Base-by-base conservation (phyloP, 208 protist genomes). In the Trypanosoma theileri region DNA sequence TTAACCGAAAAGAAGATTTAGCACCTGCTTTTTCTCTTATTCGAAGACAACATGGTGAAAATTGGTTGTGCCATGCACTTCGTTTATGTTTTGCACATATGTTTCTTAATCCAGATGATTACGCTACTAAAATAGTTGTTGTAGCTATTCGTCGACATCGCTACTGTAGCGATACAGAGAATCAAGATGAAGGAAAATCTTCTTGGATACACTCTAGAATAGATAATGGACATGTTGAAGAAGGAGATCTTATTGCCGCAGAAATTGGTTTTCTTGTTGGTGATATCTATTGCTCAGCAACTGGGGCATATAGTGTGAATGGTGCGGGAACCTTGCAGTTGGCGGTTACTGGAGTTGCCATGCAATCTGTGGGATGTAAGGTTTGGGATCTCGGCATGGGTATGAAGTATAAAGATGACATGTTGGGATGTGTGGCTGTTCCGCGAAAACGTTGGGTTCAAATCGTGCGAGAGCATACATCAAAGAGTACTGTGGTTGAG, bases 361-460 rank as follows among this genome's bases (percentile, higher is more conserved):
- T 97, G 75, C 65, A 70, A 3, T 45, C 67, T 0, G 66, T 77
- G 4, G 88, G 89, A 13, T 93, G 87, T 60, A 80, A 54, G 7
- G 55, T 93, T 0, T 97, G 92, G 89, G 92, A 97, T 79, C 71
- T 97, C n/a, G 92, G 89, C 11, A 97, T 97, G 92, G 26, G 45
- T 21, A 81, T 95, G 81, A 59, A 59, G 11, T 97, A 97, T 78
- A 97, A 97, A 44, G 45, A 71, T 41, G 19, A 80, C 14, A 6
- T 48, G 10, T 41, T 93, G 12, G 64, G 72, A 3, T 77, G 70
- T 53, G 69, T 83, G 0, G 45, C 78, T 21, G 44, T 93, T 11
- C n/a, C 63, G 46, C 63, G 84, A 12, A 56, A 73, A 19, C n/a
- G 80, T 28, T 93, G 87, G 87, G 13, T 85, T 51, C 11, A 75